Base-by-base conservation (phyloP, 139 green algal genomes). In the Deuterostichococcus epilithicus region DNA sequence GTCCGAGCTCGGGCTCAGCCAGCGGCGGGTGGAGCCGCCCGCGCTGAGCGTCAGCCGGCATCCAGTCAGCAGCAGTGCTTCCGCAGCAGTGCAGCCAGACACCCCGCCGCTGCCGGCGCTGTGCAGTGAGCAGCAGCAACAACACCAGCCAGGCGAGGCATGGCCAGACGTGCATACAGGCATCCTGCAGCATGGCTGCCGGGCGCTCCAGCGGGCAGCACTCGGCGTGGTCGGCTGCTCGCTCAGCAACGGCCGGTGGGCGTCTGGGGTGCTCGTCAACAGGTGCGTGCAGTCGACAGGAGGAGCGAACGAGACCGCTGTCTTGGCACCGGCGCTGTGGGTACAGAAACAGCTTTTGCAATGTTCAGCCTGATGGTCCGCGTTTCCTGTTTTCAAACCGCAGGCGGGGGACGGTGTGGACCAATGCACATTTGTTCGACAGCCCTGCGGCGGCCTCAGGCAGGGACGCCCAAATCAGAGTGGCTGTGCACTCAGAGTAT, bases 341-440 rank as follows among this genome's bases (percentile, higher is more conserved):
- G 8, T 8, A 52, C 42, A 52, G 42, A 52, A 52, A 52, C 42
- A 52, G 13, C 42, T n/a, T n/a, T n/a, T n/a, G n/a, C n/a, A n/a
- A n/a, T n/a, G n/a, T n/a, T n/a, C n/a, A n/a, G n/a, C n/a, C n/a
- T n/a, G n/a, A n/a, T n/a, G n/a, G n/a, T n/a, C n/a, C n/a, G n/a
- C n/a, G n/a, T n/a, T n/a, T n/a, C n/a, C n/a, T n/a, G n/a, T 25
- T 20, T 63, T 28, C 52, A 5, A 30, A 52, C 8, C 28, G 52
- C 52, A 63, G 52, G 1, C 2, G n/a, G 0, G 86, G 89, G 5
- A 73, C 88, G n/a, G 66, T 97, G 3, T 58, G 97, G 1, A 97
- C 92, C 8, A 97, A 94, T 66, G 92, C 92, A 30, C 91, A 97
- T 73, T 75, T 95, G 37, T 74, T 94, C 4, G 65, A 85, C 3